Conservation (phyloP, 75 land plant genomes). For the Sequoiadendron giganteum region DNA sequence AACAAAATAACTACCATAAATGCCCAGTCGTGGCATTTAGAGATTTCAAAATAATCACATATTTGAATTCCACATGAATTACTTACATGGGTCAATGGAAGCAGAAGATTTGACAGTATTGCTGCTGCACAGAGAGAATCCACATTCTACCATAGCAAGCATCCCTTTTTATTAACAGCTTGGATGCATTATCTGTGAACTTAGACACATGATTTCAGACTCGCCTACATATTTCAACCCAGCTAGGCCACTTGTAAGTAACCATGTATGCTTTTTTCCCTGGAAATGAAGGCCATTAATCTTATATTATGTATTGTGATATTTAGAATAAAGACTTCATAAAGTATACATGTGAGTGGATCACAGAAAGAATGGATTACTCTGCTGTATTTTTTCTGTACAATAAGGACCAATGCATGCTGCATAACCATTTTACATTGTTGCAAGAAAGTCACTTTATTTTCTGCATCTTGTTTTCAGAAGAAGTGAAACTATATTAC, state of each 20-base stretch:
- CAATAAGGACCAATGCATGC: background rate
- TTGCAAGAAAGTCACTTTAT: background rate
- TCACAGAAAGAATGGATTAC: background rate
- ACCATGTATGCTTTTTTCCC: background rate
- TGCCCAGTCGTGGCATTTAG: background rate
- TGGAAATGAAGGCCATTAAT: background rate
- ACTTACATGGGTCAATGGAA: background rate
- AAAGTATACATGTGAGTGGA: background rate
- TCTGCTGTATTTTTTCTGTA: background rate
- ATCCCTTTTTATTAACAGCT: background rate
- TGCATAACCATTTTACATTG: background rate
- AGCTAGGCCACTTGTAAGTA: background rate
- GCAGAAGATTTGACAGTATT: background rate
- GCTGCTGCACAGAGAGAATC: background rate
- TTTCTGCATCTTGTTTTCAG: background rate
- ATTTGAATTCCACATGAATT: background rate
- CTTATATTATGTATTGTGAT: background rate
- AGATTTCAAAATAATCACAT: background rate
- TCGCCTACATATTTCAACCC: background rate
- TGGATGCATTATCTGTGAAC: background rate
- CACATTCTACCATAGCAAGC: background rate
- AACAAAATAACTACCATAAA: background rate
- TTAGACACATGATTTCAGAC: background rate
- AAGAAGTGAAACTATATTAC: background rate
- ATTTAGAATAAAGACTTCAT: background rate